Evolutionary conservation across 1,284 basidiomycete genomes (phyloP).

Genomic region (Macrocystidia cucumis): DNA sequence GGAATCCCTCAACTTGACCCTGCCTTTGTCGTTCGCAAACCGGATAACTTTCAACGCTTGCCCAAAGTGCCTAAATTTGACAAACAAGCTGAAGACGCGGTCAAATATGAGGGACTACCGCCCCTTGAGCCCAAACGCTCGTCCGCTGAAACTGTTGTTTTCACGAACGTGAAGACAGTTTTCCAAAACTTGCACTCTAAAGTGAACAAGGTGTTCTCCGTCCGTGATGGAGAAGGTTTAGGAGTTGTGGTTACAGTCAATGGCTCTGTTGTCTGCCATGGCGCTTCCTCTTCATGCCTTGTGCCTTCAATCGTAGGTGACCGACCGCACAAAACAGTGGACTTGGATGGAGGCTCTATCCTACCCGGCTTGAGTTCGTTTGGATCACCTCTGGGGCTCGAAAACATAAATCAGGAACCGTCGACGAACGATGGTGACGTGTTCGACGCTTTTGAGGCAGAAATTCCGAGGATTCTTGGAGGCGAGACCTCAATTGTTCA

Average conservation of each 20-base stretch:
- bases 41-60: constrained; percentile 28
- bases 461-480: constrained; percentile 19
- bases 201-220: no score
- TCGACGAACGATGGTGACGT: constrained; percentile 62
- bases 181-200: no score
- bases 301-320: constrained; percentile 4
- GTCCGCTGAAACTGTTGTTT: constrained; percentile 23
- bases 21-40: constrained; percentile 30
- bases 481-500: constrained; percentile 38
- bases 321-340: constrained; percentile 20
- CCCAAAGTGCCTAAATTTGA: constrained; percentile 35
- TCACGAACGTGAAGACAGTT: constrained; percentile 36
- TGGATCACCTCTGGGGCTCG: constrained; percentile 51
- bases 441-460: constrained; percentile 37
- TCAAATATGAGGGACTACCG: constrained; percentile 52
- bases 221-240: constrained; percentile 4
- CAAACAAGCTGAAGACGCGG: constrained; percentile 32
- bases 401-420: constrained; percentile 53
- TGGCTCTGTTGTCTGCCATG: background rate
- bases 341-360: constrained; percentile 27
- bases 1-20: constrained; percentile 53
- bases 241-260: background rate
- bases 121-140: constrained; percentile 32
- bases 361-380: constrained; percentile 48
- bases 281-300: background rate